Evolutionary conservation across 2,329 filamentous ascomycete genomes (phyloP).

Genomic region (Aspergillus puulaauensis): DNA sequence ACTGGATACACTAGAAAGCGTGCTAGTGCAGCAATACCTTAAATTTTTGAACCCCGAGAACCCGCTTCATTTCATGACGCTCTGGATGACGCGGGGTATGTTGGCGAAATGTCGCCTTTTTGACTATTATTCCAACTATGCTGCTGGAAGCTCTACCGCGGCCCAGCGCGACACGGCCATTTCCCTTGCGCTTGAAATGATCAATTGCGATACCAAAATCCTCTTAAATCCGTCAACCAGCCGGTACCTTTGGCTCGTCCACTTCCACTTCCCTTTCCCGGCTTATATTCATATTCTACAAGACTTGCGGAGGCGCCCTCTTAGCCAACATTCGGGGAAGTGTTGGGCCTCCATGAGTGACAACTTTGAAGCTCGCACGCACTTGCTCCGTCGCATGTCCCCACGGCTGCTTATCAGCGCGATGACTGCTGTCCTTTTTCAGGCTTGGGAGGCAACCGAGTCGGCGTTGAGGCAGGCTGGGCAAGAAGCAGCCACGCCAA

Average conservation of each 20-base stretch:
- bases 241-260: conserved; percentile 44
- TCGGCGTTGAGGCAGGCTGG: conserved; percentile 11
- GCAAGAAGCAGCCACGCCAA: conserved; percentile 20
- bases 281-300: conserved; percentile 50
- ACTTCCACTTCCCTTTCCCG: conserved; percentile 50
- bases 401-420: conserved; percentile 25
- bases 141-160: conserved; percentile 22
- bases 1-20: conserved; percentile 39
- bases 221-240: conserved; percentile 41
- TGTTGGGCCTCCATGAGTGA: conserved; percentile 49
- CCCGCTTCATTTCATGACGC: conserved; percentile 49
- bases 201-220: conserved; percentile 50
- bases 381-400: background rate
- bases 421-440: conserved; percentile 41
- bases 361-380: conserved; percentile 44
- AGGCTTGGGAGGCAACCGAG: conserved; percentile 42
- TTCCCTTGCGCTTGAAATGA: conserved; percentile 34
- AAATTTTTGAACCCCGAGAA: conserved; percentile 40
- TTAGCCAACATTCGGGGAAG: conserved; percentile 28
- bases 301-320: conserved; percentile 42
- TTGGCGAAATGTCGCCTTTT: conserved; percentile 54
- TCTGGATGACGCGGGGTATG: conserved; percentile 45
- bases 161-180: conserved; percentile 31
- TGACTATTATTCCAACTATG: conserved; percentile 44
- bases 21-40: conserved; percentile 51